Evolutionary conservation across 2,329 filamentous ascomycete genomes (phyloP).

Genomic region (Cordyceps militaris): DNA sequence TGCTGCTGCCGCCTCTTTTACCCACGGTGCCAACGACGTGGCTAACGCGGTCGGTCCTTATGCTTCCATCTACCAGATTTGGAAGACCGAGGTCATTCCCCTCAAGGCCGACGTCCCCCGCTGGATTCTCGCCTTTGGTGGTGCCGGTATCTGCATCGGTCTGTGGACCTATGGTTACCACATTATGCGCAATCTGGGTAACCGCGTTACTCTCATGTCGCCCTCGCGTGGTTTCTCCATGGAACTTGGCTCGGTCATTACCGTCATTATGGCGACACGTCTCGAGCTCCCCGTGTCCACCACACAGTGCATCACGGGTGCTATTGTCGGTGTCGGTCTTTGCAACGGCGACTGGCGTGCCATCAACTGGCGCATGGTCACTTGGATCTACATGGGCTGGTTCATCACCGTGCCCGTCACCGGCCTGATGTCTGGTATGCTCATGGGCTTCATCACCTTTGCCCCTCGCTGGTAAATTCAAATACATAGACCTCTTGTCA

Average conservation of each 20-base stretch:
- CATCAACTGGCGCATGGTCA: slow-evolving; percentile 58
- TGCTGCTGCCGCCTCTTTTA: slow-evolving; percentile 55
- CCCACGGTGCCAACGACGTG: slow-evolving; percentile 62
- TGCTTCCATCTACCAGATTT: slow-evolving; percentile 56
- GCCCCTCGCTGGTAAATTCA: slow-evolving; percentile 41
- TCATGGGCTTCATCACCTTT: slow-evolving; percentile 58
- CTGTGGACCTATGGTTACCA: slow-evolving; percentile 57
- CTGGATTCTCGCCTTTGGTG: slow-evolving; percentile 53
- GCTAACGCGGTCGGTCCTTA: slow-evolving; percentile 57
- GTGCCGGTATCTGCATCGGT: slow-evolving; percentile 45
- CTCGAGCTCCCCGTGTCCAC: slow-evolving; percentile 57
- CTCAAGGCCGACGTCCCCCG: slow-evolving; percentile 45
- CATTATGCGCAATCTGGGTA: slow-evolving; percentile 57
- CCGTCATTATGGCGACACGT: slow-evolving; percentile 57
- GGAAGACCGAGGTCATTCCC: slow-evolving; percentile 40
- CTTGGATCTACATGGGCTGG: slow-evolving; percentile 54
- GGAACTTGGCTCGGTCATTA: slow-evolving; percentile 55
- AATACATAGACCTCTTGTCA: neutral
- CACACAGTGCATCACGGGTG: slow-evolving; percentile 57
- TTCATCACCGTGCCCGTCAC: slow-evolving; percentile 52
- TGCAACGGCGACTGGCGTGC: slow-evolving; percentile 51
- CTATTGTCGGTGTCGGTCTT: slow-evolving; percentile 55
- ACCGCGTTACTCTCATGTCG: slow-evolving; percentile 56
- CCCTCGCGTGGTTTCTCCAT: slow-evolving; percentile 52
- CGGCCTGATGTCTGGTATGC: slow-evolving; percentile 49